A percentile compares a stretch with the other conserved stretches of the same genome.
These are phyloP conservation scores for Populus davidiana DNA, from an alignment of 345 rosid genomes.

Conservation along the genomic window DNA sequence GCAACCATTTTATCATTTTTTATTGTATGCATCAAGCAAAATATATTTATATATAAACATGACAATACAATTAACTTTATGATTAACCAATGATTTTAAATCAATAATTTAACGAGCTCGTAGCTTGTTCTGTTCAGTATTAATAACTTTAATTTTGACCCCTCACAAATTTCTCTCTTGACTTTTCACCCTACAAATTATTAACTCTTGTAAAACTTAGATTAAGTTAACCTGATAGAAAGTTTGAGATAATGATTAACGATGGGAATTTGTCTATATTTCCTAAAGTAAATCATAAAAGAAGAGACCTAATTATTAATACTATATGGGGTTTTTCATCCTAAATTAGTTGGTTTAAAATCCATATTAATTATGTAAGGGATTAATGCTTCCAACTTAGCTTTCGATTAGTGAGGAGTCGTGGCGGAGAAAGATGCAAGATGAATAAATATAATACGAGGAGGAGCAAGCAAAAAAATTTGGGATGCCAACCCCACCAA, in stretches of 20 bases:
- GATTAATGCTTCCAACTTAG: background rate
- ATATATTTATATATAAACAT: too few species aligned
- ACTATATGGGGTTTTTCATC: background rate
- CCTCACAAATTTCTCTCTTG: too few species aligned
- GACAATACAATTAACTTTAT: too few species aligned
- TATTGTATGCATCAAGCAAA: too few species aligned
- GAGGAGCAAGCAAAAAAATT: slow-evolving; percentile 17
- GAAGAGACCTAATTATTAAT: background rate
- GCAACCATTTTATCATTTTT: too few species aligned
- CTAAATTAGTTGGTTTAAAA: background rate
- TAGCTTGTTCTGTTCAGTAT: too few species aligned
- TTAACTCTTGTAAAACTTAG: too few species aligned
- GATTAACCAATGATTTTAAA: too few species aligned
- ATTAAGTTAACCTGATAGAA: background rate
- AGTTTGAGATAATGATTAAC: background rate
- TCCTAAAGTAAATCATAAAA: background rate
- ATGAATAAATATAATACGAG: background rate
- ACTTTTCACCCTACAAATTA: too few species aligned
- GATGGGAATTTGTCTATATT: background rate
- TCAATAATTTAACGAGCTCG: too few species aligned
- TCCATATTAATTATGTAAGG: background rate
- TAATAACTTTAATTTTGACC: too few species aligned
- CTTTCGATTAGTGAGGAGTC: background rate
- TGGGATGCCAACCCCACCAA: slow-evolving; percentile 62
- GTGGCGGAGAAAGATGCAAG: background rate